Percentiles rank a stretch among this genome's conserved stretches.
phyloP scores from a whole-genome alignment of 176 grass and related monocot genomes.

The Zoysia pacifica region DNA sequence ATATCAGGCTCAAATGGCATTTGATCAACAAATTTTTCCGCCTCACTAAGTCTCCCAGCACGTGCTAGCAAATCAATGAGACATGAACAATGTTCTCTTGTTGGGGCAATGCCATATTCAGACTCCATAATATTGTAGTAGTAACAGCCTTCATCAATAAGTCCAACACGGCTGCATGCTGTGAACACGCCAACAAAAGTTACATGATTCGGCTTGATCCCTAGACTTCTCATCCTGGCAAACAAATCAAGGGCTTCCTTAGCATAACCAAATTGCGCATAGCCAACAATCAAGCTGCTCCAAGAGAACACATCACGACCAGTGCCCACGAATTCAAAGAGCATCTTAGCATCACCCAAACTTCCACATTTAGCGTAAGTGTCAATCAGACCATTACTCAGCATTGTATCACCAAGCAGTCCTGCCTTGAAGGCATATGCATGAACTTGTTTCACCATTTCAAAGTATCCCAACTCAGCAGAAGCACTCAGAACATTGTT shows the following conservation, averaged over 20 bases:
- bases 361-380: conserved; percentile 88
- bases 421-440: conserved; percentile 53
- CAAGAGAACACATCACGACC: conserved; percentile 70
- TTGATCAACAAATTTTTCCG: conserved; percentile 63
- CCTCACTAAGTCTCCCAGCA: conserved; percentile 84
- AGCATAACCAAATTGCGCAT: conserved; percentile 78
- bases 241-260: conserved; percentile 63
- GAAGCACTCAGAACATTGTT: conserved; percentile 66
- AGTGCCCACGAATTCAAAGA: conserved; percentile 65
- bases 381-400: conserved; percentile 75
- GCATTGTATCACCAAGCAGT: conserved; percentile 37
- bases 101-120: conserved; percentile 61
- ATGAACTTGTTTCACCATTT: conserved; percentile 61
- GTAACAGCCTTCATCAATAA: conserved; percentile 68
- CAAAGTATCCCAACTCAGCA: conserved; percentile 60
- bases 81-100: conserved; percentile 72
- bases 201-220: conserved; percentile 64
- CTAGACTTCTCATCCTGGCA: conserved; percentile 54
- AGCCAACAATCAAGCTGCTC: conserved; percentile 87
- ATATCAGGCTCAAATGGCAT: conserved; percentile 74
- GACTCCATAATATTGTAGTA: conserved; percentile 78
- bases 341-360: conserved; percentile 58
- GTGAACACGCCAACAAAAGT: conserved; percentile 84
- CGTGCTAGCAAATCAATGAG: conserved; percentile 75
- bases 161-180: conserved; percentile 74